Evolutionary conservation across 148 eudicot genomes (phyloP).

Genomic region (Vaccinium macrocarpon): DNA sequence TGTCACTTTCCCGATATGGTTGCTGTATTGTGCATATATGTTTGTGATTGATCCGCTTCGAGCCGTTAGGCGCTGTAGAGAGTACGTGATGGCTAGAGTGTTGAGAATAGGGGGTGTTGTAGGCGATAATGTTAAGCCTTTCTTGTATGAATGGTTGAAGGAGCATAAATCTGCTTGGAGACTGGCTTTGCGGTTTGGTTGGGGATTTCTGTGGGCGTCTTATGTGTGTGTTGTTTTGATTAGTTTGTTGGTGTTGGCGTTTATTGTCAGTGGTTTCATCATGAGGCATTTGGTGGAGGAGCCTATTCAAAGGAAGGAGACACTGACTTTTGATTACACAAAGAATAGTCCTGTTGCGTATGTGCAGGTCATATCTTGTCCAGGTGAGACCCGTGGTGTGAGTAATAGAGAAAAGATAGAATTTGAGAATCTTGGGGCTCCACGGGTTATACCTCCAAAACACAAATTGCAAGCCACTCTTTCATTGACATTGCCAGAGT

Average conservation of each 20-base stretch:
- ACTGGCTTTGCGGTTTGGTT: slow-evolving; percentile 46
- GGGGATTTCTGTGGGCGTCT: slow-evolving; percentile 69
- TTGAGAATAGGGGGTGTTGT: slow-evolving; percentile 24
- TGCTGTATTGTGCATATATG: slow-evolving; percentile 37
- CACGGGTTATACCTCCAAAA: slow-evolving; percentile 50
- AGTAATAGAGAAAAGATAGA: slow-evolving; percentile 31
- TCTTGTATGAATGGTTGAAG: slow-evolving; percentile 37
- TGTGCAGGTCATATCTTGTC: slow-evolving; percentile 46
- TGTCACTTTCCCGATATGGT: slow-evolving; percentile 52
- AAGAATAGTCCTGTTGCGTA: slow-evolving; percentile 62
- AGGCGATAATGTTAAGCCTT: slow-evolving; percentile 23
- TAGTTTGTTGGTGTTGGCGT: slow-evolving; percentile 48
- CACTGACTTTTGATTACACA: slow-evolving; percentile 73
- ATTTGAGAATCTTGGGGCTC: slow-evolving; percentile 23
- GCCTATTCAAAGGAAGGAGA: slow-evolving; percentile 53
- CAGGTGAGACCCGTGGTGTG: slow-evolving; percentile 15
- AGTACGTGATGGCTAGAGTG: slow-evolving; percentile 30
- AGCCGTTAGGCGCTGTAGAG: slow-evolving; percentile 29
- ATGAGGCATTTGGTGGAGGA: slow-evolving; percentile 63
- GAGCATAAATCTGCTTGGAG: slow-evolving; percentile 39
- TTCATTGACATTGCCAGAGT: slow-evolving; percentile 69
- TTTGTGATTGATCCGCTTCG: slow-evolving; percentile 39
- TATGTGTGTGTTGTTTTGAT: slow-evolving; percentile 55
- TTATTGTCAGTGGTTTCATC: slow-evolving; percentile 58
- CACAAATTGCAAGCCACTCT: slow-evolving; percentile 72